A percentile compares a stretch with the other conserved stretches of the same genome.
Conservation (phyloP, 306 rosid species). For the Lathyrus aphaca region DNA sequence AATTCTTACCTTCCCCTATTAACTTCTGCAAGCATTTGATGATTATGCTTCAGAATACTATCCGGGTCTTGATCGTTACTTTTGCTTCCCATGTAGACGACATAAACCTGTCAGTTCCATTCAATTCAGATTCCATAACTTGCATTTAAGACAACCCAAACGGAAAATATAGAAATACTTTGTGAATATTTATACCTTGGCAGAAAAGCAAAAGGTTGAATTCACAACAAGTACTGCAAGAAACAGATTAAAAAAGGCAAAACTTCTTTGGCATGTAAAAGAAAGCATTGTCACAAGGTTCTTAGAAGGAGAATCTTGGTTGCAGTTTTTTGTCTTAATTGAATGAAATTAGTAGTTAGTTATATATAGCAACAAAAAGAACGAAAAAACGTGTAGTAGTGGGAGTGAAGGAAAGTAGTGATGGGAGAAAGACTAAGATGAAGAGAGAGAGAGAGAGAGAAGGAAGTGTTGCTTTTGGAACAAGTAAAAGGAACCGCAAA, state of each 20-base stretch:
- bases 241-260: conserved; percentile 44
- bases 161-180: conserved; percentile 6
- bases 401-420: conserved; percentile 30
- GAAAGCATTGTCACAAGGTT: conserved; percentile 44
- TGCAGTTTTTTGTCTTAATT: conserved; percentile 30
- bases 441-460: conserved; percentile 11
- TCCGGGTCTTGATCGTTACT: conserved; percentile 54
- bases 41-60: conserved; percentile 58
- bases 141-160: conserved; percentile 13
- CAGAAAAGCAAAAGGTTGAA: conserved; percentile 48
- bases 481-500: conserved; percentile 45
- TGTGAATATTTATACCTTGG: conserved; percentile 51
- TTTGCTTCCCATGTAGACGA: conserved; percentile 82
- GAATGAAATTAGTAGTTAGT: conserved; percentile 18
- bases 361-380: conserved; percentile 28
- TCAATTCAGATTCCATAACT: conserved; percentile 33
- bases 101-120: conserved; percentile 63
- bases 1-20: conserved; percentile 60
- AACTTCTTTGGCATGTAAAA: conserved; percentile 36
- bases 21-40: conserved; percentile 71
- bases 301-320: conserved; percentile 34
- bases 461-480: conserved; percentile 31
- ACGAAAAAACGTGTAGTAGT: conserved; percentile 44
- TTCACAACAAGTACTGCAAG: conserved; percentile 55
- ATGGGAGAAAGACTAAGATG: conserved; percentile 9